These are phyloP conservation scores for Aspergillus transmontanensis DNA, from an alignment of 2,329 filamentous ascomycete genomes.

Conservation along the genomic window DNA sequence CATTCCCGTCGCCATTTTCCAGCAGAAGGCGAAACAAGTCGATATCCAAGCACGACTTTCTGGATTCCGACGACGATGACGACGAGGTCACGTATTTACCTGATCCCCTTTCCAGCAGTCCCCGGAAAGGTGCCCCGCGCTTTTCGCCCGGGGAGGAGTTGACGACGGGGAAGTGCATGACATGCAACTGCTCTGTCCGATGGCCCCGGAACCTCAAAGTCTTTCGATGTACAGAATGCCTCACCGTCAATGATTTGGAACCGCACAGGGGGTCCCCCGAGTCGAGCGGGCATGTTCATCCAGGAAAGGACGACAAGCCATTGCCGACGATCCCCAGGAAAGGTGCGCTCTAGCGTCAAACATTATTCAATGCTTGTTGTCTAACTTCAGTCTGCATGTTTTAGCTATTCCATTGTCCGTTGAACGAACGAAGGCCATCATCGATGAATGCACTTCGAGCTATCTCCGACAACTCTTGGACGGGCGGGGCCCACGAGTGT, in stretches of 20 bases:
- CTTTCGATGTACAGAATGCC: constrained; percentile 81
- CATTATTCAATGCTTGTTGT: background rate
- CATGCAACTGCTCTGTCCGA: constrained; percentile 76
- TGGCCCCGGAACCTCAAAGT: constrained; percentile 74
- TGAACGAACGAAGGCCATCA: constrained; percentile 61
- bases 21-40: constrained; percentile 58
- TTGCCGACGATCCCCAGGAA: constrained; percentile 21
- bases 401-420: constrained; percentile 57
- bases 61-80: constrained; percentile 45
- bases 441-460: constrained; percentile 56
- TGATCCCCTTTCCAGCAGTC: constrained; percentile 38
- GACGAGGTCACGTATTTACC: constrained; percentile 34
- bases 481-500: constrained; percentile 20
- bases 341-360: constrained; percentile 21
- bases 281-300: constrained; percentile 16
- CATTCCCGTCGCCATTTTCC: constrained; percentile 72
- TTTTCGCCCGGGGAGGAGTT: constrained; percentile 60
- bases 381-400: constrained; percentile 9
- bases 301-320: constrained; percentile 25
- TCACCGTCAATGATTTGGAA: constrained; percentile 80
- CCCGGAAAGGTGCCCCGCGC: constrained; percentile 39
- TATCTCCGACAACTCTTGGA: constrained; percentile 51
- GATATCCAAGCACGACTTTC: constrained; percentile 43
- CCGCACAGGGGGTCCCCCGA: constrained; percentile 38
- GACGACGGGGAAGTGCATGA: constrained; percentile 76